These are phyloP conservation scores for Populus hybrid DNA, from an alignment of 441 rosid genomes.

Conservation along the genomic window DNA sequence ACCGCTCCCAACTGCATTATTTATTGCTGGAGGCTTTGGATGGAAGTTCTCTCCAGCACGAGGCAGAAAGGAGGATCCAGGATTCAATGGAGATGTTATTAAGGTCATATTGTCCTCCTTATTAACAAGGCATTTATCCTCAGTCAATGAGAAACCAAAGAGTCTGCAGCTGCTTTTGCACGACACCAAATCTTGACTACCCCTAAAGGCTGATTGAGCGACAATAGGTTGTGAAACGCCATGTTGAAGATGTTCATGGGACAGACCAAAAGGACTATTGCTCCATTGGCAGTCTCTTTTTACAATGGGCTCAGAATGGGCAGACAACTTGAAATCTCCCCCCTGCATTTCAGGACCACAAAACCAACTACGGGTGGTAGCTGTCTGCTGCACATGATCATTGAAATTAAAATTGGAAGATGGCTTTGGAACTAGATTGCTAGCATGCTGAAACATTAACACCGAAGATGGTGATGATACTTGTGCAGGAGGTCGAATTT, in stretches of 20 bases:
- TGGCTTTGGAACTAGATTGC: conserved; percentile 27
- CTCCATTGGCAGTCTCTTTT: conserved; percentile 18
- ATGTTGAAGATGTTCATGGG: conserved; percentile 22
- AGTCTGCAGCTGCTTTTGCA: conserved; percentile 83
- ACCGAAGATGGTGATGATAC: conserved; percentile 84
- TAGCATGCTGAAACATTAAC: conserved; percentile 56
- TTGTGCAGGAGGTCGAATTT: conserved; percentile 31
- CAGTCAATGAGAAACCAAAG: conserved; percentile 82
- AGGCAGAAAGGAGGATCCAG: conserved; percentile 38
- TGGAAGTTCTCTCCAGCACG: conserved; percentile 47
- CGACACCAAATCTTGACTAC: conserved; percentile 36
- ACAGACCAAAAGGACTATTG: conserved; percentile 15
- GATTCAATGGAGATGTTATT: conserved; percentile 23
- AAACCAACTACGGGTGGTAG: conserved; percentile 12
- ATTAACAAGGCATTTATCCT: conserved; percentile 40
- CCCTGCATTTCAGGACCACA: conserved; percentile 20
- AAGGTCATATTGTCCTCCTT: conserved; percentile 26
- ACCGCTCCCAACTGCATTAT: conserved; percentile 47
- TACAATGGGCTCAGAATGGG: conserved; percentile 1
- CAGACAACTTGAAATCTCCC: conserved; percentile 15
- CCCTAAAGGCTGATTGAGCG: conserved; percentile 33
- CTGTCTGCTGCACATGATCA: conserved; percentile 23
- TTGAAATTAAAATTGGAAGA: conserved; percentile 13
- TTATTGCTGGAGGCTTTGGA: conserved; percentile 31
- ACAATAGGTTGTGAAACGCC: conserved; percentile 23